These are phyloP conservation scores for Leishmania tarentolae DNA, from an alignment of 208 protist genomes.

Conservation along the genomic window DNA sequence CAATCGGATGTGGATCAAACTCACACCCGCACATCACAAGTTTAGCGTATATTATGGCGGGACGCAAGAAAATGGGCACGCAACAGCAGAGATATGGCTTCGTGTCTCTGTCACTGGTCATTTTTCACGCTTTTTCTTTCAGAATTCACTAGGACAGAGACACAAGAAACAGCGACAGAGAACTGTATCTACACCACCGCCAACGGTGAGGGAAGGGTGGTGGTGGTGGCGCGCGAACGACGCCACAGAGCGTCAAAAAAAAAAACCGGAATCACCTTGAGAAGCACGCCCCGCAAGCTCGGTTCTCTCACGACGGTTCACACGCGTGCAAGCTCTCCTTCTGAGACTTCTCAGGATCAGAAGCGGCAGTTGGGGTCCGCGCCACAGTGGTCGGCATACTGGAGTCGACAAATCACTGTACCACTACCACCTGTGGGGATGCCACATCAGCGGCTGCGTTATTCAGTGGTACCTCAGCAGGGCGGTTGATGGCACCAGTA, in stretches of 20 bases:
- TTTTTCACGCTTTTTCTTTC: background rate
- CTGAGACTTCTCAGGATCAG: background rate
- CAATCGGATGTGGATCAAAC: background rate
- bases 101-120: background rate
- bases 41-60: background rate
- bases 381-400: slow-evolving; percentile 5
- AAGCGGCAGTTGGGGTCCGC: background rate
- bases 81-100: background rate
- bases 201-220: background rate
- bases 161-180: background rate
- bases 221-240: background rate
- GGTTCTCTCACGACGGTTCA: background rate
- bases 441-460: background rate
- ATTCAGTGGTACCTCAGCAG: background rate
- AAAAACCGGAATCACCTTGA: too few relatives aligned
- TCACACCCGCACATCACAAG: background rate
- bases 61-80: background rate
- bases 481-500: background rate
- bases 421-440: slow-evolving; percentile 14
- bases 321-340: background rate
- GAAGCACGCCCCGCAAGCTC: background rate
- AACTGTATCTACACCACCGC: background rate
- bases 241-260: background rate
- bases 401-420: slow-evolving; percentile 19
- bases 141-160: background rate